Evolutionary conservation across 1,139 yeast species (phyloP).

Genomic region (Magnusiomyces paraingens): DNA sequence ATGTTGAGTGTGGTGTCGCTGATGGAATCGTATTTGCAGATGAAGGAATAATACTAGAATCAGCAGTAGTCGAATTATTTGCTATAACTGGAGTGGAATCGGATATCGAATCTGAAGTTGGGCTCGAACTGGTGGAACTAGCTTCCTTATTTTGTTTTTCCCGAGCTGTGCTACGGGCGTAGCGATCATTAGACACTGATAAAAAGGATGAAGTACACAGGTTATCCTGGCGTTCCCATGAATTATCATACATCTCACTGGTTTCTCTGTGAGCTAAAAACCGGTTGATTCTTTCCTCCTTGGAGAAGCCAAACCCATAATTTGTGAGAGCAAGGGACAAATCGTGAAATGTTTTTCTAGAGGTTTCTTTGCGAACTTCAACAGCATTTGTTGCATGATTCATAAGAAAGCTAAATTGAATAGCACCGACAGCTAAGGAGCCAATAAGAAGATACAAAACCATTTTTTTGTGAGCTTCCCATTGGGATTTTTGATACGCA

Average conservation of each 20-base stretch:
- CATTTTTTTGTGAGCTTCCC: conserved; percentile 27
- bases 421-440: conserved; percentile 23
- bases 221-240: conserved; percentile 1
- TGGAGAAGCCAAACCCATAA: conserved; percentile 13
- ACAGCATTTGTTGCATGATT: conserved; percentile 10
- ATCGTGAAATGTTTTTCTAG: conserved; percentile 7
- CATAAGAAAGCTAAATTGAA: conserved; percentile 23
- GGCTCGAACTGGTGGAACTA: no score
- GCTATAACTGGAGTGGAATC: no score
- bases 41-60: no score
- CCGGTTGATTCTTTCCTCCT: conserved; percentile 8
- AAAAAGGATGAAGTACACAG: no score
- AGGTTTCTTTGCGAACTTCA: conserved; percentile 8
- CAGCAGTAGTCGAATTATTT: no score
- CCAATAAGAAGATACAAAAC: conserved; percentile 24
- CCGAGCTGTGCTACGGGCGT: no score
- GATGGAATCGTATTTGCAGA: no score
- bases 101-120: no score
- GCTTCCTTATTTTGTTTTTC: no score
- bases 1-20: no score
- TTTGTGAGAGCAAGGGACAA: conserved; percentile 12
- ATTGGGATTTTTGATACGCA: conserved; percentile 27
- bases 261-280: conserved; percentile 15
- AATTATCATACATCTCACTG: conserved; percentile 11
- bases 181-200: no score